Evolutionary conservation across 140 eudicot genomes (phyloP).

Genomic region (Flaveria floridana): DNA sequence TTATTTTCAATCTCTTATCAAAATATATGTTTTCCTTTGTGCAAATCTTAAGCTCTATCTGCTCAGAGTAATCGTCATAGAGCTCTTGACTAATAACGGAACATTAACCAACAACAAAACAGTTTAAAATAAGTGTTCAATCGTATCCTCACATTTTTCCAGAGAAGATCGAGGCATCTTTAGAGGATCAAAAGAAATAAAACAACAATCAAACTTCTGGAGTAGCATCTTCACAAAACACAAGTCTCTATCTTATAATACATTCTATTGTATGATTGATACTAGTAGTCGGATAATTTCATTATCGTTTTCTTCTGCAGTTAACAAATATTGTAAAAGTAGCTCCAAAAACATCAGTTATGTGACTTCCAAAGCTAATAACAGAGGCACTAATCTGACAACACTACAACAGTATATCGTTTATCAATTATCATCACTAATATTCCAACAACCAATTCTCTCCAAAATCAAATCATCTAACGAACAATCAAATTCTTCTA

Average conservation of each 20-base stretch:
- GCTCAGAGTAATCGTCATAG: neutral
- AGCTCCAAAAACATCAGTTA: slow-evolving; percentile 9
- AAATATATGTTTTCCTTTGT: neutral
- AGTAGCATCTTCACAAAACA: too few relatives aligned
- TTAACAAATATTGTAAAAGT: neutral
- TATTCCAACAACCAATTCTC: too few relatives aligned
- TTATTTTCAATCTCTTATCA: neutral
- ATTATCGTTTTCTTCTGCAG: too few relatives aligned
- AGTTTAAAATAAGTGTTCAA: neutral
- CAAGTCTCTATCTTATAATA: neutral
- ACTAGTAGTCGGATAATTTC: neutral
- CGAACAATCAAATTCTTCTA: neutral
- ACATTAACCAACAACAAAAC: neutral
- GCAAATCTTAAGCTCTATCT: neutral
- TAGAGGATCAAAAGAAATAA: neutral
- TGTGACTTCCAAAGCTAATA: neutral
- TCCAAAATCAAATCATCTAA: neutral
- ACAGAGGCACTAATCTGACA: neutral
- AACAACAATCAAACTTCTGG: neutral
- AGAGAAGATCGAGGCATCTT: slow-evolving; percentile 1
- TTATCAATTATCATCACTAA: neutral
- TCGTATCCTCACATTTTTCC: neutral
- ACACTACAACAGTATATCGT: neutral
- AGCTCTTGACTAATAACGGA: neutral
- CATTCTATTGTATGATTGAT: neutral